A percentile compares a stretch with the other conserved stretches of the same genome.
Conservation (phyloP, 2,329 filamentous ascomycete species). For the Pyricularia pennisetigena region DNA sequence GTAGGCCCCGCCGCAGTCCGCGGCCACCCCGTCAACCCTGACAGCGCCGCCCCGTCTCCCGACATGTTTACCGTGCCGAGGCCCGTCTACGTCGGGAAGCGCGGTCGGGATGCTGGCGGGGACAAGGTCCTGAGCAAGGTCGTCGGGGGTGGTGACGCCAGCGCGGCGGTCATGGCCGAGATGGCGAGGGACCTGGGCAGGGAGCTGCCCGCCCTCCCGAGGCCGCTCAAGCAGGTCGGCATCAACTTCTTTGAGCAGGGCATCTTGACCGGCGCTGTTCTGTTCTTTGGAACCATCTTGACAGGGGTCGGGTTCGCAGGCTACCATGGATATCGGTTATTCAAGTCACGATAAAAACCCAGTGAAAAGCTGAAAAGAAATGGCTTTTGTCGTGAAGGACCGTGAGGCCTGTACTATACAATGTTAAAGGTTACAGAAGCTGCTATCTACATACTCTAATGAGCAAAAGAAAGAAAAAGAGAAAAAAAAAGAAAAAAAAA, state of each 20-base stretch:
- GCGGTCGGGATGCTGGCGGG: background rate
- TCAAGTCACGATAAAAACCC: background rate
- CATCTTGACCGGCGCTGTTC: background rate
- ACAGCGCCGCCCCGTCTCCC: background rate
- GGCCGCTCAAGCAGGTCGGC: background rate
- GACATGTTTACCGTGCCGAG: slow-evolving; percentile 1
- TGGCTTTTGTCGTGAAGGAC: background rate
- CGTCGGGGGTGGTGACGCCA: background rate
- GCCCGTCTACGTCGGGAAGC: background rate
- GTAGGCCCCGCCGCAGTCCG: background rate
- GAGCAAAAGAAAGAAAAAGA: background rate
- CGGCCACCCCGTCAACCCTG: background rate
- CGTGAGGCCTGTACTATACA: background rate
- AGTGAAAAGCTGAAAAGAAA: background rate
- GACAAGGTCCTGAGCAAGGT: background rate
- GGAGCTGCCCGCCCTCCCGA: background rate
- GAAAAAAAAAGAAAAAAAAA: background rate
- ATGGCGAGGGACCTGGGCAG: background rate
- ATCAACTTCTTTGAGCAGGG: slow-evolving; percentile 1
- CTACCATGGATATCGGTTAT: background rate
- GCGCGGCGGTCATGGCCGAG: background rate
- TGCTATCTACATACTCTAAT: background rate
- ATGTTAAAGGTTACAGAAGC: background rate
- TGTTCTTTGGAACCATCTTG: background rate
- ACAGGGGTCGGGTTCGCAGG: background rate